Evolutionary conservation across 2,329 filamentous ascomycete genomes (phyloP).

Genomic region (Graphium sp.): DNA sequence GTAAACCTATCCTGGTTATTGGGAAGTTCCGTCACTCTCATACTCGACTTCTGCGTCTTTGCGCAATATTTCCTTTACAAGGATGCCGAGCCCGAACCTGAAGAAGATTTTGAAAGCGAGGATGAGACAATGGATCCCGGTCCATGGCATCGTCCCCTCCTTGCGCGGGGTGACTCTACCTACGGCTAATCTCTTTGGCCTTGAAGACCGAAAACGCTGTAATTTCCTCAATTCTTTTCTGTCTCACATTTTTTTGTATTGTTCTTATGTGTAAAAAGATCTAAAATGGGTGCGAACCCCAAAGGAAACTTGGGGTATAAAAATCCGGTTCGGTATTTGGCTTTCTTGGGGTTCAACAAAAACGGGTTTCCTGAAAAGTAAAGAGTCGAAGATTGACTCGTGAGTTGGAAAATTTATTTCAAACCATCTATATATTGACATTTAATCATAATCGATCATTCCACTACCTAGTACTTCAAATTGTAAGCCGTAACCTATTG

Average conservation of each 20-base stretch:
- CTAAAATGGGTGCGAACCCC: too few species aligned
- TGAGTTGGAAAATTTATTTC: too few species aligned
- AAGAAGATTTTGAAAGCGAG: conserved; percentile 3
- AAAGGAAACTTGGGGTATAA: too few species aligned
- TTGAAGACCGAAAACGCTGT: background rate
- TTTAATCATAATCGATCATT: too few species aligned
- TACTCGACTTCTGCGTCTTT: conserved; percentile 77
- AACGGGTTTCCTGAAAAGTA: too few species aligned
- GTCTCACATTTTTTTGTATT: background rate
- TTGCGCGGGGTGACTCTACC: conserved; percentile 4
- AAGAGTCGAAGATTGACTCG: too few species aligned
- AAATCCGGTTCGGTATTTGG: too few species aligned
- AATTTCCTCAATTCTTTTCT: background rate
- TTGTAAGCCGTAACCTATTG: too few species aligned
- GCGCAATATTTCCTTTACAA: conserved; percentile 82
- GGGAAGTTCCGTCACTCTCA: conserved; percentile 73
- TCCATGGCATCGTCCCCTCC: conserved; percentile 3
- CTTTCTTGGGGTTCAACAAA: too few species aligned
- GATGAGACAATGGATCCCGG: conserved; percentile 1
- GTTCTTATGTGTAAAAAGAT: too few species aligned
- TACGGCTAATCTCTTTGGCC: conserved; percentile 3
- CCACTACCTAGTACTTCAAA: too few species aligned
- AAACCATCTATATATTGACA: too few species aligned
- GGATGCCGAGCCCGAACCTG: conserved; percentile 20
- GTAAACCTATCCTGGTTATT: conserved; percentile 85